These are phyloP conservation scores for Orychophragmus violaceus DNA, from an alignment of 345 rosid genomes.

Conservation along the genomic window DNA sequence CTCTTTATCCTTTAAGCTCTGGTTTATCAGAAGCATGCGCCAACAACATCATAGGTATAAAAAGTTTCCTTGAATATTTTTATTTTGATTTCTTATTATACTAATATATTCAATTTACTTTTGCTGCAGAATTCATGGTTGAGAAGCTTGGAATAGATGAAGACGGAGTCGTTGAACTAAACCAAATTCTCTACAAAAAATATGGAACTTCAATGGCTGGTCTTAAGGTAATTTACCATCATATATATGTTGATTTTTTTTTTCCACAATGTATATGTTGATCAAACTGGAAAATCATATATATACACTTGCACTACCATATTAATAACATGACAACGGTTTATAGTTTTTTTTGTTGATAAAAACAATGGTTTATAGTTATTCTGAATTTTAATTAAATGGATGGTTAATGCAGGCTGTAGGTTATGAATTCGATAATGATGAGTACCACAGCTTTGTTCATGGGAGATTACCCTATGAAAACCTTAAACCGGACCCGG, in stretches of 20 bases:
- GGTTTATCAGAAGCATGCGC: conserved; percentile 50
- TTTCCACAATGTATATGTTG: too few relatives aligned
- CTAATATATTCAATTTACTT: too few relatives aligned
- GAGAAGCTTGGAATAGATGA: conserved; percentile 62
- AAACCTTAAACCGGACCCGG: conserved; percentile 74
- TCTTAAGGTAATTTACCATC: conserved; percentile 48
- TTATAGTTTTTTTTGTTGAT: too few relatives aligned
- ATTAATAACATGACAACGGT: neutral
- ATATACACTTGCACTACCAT: neutral
- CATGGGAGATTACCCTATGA: conserved; percentile 82
- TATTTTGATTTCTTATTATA: neutral
- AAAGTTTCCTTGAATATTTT: neutral
- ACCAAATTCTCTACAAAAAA: conserved; percentile 56
- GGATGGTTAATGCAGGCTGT: conserved; percentile 48
- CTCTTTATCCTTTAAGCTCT: conserved; percentile 56
- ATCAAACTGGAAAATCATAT: neutral
- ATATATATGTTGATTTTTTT: neutral
- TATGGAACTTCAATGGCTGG: conserved; percentile 96
- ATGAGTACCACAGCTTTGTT: conserved; percentile 72
- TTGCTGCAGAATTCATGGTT: conserved; percentile 70
- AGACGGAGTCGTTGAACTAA: conserved; percentile 44
- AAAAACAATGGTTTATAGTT: too few relatives aligned
- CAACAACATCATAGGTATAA: conserved; percentile 47
- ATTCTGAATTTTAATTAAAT: too few relatives aligned
- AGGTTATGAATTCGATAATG: conserved; percentile 73